Evolutionary conservation across 2,329 filamentous ascomycete species (phyloP).

Genomic region (Fusarium irregulare): DNA sequence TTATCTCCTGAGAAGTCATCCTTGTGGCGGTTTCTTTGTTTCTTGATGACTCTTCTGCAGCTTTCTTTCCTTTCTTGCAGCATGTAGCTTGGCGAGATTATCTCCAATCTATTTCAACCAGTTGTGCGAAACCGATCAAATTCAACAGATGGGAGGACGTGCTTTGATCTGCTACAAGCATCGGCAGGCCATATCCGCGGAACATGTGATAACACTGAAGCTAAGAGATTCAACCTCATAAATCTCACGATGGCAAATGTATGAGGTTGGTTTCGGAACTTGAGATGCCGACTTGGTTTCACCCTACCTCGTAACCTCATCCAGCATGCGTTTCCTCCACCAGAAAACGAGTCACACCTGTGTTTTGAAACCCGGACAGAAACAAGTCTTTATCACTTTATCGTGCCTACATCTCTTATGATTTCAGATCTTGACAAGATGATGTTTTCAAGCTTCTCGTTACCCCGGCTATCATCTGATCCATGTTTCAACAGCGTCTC

Average conservation of each 20-base stretch:
- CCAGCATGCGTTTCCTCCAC: neutral
- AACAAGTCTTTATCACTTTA: neutral
- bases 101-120: neutral
- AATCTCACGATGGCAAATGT: neutral
- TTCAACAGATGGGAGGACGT: neutral
- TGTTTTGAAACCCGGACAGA: neutral
- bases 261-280: slow-evolving; percentile 14
- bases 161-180: neutral
- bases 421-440: neutral
- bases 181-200: neutral
- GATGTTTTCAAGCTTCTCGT: neutral
- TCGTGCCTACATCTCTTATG: neutral
- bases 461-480: neutral
- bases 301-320: neutral
- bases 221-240: neutral
- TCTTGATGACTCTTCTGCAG: neutral
- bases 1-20: neutral
- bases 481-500: slow-evolving; percentile 1
- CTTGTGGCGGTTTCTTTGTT: neutral
- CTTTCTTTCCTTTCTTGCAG: neutral
- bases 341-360: neutral
- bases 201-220: neutral
- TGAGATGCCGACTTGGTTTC: neutral
- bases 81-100: neutral
- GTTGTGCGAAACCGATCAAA: neutral